Evolutionary conservation across 2,329 filamentous ascomycete species (phyloP).

Genomic region (Metarhizium humberi): DNA sequence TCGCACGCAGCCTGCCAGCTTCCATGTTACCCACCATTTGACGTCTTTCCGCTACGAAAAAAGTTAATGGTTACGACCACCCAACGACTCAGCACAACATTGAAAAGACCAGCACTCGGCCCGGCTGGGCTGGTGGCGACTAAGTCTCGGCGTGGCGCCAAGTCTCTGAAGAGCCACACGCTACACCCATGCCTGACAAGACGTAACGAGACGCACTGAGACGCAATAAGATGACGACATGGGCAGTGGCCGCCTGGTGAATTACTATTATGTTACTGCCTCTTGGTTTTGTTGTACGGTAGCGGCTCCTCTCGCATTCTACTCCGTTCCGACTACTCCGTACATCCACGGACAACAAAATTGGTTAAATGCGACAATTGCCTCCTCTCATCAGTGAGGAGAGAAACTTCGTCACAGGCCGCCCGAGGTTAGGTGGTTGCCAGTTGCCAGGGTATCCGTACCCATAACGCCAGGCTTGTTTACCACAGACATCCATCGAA

Average conservation of each 20-base stretch:
- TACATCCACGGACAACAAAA: too few relatives aligned
- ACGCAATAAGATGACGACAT: neutral
- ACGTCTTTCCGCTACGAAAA: too few relatives aligned
- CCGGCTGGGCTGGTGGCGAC: neutral
- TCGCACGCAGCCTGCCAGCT: neutral
- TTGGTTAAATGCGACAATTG: too few relatives aligned
- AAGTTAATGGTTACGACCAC: neutral
- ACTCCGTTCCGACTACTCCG: too few relatives aligned
- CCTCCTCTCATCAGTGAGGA: too few relatives aligned
- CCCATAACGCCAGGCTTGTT: neutral
- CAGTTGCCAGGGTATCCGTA: too few relatives aligned
- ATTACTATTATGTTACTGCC: too few relatives aligned
- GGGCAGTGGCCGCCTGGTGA: too few relatives aligned
- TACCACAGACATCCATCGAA: neutral
- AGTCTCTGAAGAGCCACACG: neutral
- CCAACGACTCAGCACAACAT: neutral
- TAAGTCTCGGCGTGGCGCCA: conserved; percentile 2
- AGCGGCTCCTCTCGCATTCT: too few relatives aligned
- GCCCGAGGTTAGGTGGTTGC: too few relatives aligned
- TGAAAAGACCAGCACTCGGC: neutral
- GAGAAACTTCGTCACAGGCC: too few relatives aligned
- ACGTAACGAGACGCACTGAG: neutral
- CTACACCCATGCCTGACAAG: neutral
- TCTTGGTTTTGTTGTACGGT: too few relatives aligned
- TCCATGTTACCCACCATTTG: neutral